Percentiles rank a stretch among this genome's conserved stretches.
Conservation (phyloP, 2,329 filamentous ascomycete genomes). For the Fusarium sp. region DNA sequence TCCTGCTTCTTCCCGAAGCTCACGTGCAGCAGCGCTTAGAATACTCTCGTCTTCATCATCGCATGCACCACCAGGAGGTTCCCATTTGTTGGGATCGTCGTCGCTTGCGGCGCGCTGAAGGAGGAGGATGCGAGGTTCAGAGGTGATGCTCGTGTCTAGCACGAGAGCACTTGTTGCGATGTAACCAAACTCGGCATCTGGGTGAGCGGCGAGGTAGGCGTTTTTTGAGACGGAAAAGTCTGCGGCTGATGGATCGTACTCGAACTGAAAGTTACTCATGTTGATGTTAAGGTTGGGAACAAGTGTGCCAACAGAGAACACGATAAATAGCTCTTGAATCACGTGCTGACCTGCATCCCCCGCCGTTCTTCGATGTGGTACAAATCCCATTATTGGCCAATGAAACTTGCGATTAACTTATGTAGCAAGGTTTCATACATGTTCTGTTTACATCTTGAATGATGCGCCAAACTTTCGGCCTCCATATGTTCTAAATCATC, state of each 20-base stretch:
- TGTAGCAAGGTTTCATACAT: background rate
- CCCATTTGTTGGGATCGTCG: background rate
- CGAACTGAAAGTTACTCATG: too few species aligned
- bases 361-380: too few species aligned
- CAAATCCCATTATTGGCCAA: too few species aligned
- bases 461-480: rapidly evolving
- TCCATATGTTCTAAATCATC: background rate
- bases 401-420: background rate
- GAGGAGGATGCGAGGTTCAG: background rate
- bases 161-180: background rate
- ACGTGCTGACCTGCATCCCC: too few species aligned
- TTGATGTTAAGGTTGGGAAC: too few species aligned
- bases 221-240: background rate
- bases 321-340: too few species aligned
- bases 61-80: background rate
- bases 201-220: background rate
- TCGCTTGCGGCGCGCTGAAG: background rate
- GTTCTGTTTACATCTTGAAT: background rate
- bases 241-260: too few species aligned
- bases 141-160: background rate
- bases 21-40: background rate
- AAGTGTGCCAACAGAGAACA: too few species aligned
- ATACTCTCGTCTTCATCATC: background rate
- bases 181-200: background rate
- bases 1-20: background rate